These are phyloP conservation scores for Coemansia sp. DNA, from an alignment of 192 early-diverging fungal genomes.

Conservation along the genomic window DNA sequence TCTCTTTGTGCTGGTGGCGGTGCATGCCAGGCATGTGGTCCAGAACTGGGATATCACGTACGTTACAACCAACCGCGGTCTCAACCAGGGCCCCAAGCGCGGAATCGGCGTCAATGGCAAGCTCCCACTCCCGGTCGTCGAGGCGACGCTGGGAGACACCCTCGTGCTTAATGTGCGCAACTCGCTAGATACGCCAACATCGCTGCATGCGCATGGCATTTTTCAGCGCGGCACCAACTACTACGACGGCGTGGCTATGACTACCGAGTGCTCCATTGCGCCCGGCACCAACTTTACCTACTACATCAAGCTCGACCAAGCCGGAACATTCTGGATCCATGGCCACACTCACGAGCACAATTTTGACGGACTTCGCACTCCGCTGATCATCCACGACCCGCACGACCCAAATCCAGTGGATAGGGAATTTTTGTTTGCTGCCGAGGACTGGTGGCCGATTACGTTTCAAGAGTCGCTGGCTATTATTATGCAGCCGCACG, in stretches of 20 bases:
- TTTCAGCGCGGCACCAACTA: slow-evolving; percentile 65
- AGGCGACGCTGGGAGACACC: slow-evolving; percentile 25
- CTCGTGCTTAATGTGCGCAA: slow-evolving; percentile 52
- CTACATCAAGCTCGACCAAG: slow-evolving; percentile 58
- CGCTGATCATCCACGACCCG: slow-evolving; percentile 66
- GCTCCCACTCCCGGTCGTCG: slow-evolving; percentile 26
- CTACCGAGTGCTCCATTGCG: slow-evolving; percentile 74
- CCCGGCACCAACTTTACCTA: slow-evolving; percentile 66
- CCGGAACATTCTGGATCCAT: slow-evolving; percentile 84
- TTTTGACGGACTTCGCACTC: slow-evolving; percentile 72
- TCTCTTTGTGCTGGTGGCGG: neutral
- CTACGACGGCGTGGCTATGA: slow-evolving; percentile 64
- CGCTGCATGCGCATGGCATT: slow-evolving; percentile 73
- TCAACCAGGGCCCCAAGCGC: slow-evolving; percentile 18
- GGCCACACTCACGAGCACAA: slow-evolving; percentile 68
- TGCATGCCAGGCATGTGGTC: slow-evolving; percentile 18
- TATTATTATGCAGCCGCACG: slow-evolving; percentile 30
- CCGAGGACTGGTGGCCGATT: slow-evolving; percentile 68
- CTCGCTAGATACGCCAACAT: slow-evolving; percentile 58
- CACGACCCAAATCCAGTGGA: slow-evolving; percentile 57
- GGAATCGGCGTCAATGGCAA: slow-evolving; percentile 27
- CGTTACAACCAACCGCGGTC: slow-evolving; percentile 42
- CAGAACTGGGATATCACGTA: slow-evolving; percentile 39
- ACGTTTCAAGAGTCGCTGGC: slow-evolving; percentile 53
- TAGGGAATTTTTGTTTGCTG: slow-evolving; percentile 58